phyloP scores from a whole-genome alignment of 1,139 yeast genomes.

The Debaryomyces nepalensis region DNA sequence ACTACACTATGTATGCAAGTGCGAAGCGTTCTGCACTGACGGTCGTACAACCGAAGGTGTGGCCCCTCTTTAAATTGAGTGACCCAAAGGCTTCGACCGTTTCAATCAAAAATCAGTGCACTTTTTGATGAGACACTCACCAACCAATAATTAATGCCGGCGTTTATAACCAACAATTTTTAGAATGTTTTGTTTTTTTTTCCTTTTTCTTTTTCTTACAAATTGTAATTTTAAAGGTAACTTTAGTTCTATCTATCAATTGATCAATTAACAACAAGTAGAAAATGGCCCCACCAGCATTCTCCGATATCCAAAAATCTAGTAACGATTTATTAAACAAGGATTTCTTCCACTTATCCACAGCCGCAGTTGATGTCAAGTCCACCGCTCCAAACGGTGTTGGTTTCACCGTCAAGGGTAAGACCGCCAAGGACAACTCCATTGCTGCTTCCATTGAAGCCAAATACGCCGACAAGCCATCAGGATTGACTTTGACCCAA shows the following conservation, averaged over 20 bases:
- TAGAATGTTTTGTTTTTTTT: conserved; percentile 11
- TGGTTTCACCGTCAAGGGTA: conserved; percentile 92
- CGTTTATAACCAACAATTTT: conserved; percentile 10
- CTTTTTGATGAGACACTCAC: conserved; percentile 12
- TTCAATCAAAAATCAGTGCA: conserved; percentile 5
- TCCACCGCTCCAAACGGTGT: conserved; percentile 97
- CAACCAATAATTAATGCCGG: conserved; percentile 10
- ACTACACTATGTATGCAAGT: conserved; percentile 5
- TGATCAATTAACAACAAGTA: conserved; percentile 6
- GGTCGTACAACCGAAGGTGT: neutral
- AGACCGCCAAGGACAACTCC: conserved; percentile 80
- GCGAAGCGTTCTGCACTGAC: neutral
- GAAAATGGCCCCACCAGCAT: conserved; percentile 68
- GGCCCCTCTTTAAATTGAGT: conserved; percentile 11
- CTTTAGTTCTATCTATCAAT: conserved; percentile 3
- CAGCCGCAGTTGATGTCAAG: conserved; percentile 87
- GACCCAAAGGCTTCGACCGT: conserved; percentile 6
- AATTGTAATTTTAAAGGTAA: conserved; percentile 8
- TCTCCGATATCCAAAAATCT: conserved; percentile 87
- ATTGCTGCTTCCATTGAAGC: conserved; percentile 91
- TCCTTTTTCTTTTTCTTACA: conserved; percentile 14
- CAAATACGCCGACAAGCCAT: conserved; percentile 89
- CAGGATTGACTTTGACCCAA: conserved; percentile 93
- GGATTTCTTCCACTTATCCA: conserved; percentile 92
- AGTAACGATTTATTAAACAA: conserved; percentile 86